phyloP scores from a whole-genome alignment of 202 grass and related monocot species.

The Setaria viridis region DNA sequence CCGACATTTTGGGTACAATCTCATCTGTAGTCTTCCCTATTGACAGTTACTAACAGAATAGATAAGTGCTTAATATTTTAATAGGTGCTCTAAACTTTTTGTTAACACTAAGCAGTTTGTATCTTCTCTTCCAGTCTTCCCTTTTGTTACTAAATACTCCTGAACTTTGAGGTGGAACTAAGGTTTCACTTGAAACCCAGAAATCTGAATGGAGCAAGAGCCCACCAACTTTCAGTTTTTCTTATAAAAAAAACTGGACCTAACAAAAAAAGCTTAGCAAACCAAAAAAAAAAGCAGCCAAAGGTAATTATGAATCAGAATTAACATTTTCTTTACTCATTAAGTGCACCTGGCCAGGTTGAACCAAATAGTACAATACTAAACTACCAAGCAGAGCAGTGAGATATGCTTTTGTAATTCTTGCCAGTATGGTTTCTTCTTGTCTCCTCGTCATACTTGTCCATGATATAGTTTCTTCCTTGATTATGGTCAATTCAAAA shows the following conservation, averaged over 20 bases:
- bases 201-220: slow-evolving; percentile 4
- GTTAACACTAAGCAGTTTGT: neutral
- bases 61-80: slow-evolving; percentile 20
- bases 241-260: neutral
- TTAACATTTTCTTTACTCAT: slow-evolving; percentile 14
- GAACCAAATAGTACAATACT: slow-evolving; percentile 5
- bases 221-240: neutral
- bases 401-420: neutral
- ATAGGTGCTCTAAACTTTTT: slow-evolving; percentile 20
- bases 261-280: neutral
- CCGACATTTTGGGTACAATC: slow-evolving; percentile 87
- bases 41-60: slow-evolving; percentile 5
- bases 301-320: neutral
- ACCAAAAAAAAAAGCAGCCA: neutral
- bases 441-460: neutral
- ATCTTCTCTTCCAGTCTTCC: neutral
- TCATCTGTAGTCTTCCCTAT: slow-evolving; percentile 13
- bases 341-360: neutral
- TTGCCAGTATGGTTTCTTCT: neutral
- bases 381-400: neutral
- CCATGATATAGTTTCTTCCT: neutral
- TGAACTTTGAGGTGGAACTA: neutral
- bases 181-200: slow-evolving; percentile 13
- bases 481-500: neutral
- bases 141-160: neutral